Percentiles rank a stretch among this genome's conserved stretches.
Evolutionary conservation across 768 basidiomycete species (phyloP).

Genomic region (Pilatotrama ljubarskyi): DNA sequence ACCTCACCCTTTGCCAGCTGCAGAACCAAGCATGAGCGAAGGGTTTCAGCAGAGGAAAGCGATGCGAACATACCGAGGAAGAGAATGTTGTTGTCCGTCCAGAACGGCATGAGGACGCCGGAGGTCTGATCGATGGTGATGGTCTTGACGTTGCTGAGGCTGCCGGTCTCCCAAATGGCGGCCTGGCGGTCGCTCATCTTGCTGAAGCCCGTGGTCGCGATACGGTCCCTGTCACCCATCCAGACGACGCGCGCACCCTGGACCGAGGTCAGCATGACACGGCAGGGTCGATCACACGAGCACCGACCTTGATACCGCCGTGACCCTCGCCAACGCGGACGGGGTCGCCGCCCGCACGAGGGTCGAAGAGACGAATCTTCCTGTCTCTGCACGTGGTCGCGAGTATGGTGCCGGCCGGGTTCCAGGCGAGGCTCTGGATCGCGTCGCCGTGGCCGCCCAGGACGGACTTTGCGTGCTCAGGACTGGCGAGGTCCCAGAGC

Average conservation of each 20-base stretch:
- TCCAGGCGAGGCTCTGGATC: conserved; percentile 84
- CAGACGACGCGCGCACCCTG: conserved; percentile 79
- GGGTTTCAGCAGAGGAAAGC: not conserved
- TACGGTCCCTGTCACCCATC: conserved; percentile 86
- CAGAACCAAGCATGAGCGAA: conserved; percentile 3
- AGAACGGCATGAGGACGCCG: conserved; percentile 97
- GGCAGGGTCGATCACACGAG: not conserved
- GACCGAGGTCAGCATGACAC: not conserved
- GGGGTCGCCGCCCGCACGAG: conserved; percentile 79
- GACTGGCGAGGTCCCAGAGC: conserved; percentile 85
- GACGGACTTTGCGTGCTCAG: conserved; percentile 60
- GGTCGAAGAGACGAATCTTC: conserved; percentile 90
- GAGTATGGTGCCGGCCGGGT: conserved; percentile 74
- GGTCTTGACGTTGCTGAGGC: conserved; percentile 75
- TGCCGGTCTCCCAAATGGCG: conserved; percentile 84
- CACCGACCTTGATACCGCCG: conserved; percentile 73
- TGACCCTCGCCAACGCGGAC: conserved; percentile 86
- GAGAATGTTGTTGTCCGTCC: conserved; percentile 89
- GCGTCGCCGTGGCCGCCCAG: conserved; percentile 82
- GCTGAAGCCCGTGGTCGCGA: conserved; percentile 96
- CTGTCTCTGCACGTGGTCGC: conserved; percentile 92
- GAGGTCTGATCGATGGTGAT: conserved; percentile 83
- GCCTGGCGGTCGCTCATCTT: conserved; percentile 95
- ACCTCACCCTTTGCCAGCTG: conserved; percentile 84
- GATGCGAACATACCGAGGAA: conserved; percentile 60